phyloP scores from a whole-genome alignment of 23 red algal species.

The Agarophyton chilense region DNA sequence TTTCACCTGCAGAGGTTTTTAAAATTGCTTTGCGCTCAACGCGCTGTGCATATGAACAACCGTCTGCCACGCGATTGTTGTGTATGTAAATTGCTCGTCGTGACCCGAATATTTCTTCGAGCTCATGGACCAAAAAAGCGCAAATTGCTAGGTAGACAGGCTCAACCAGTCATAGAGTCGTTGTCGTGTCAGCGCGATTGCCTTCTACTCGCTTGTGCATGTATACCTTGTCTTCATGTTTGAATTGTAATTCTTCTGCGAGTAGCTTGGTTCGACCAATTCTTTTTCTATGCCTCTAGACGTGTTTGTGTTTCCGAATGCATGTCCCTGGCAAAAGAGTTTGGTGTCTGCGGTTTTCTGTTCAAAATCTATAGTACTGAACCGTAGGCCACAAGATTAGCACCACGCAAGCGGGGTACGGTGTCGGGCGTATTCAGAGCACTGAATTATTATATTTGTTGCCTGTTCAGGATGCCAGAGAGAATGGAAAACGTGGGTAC shows the following conservation, averaged over 20 bases:
- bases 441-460: no score
- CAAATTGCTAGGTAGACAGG: not conserved
- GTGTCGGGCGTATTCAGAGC: no score
- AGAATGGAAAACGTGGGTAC: no score
- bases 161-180: not conserved
- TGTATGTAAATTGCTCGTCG: conserved; percentile 8
- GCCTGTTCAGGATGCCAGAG: no score
- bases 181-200: not conserved
- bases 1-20: not conserved
- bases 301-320: not conserved
- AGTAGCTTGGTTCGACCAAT: not conserved
- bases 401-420: no score
- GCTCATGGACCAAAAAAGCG: not conserved
- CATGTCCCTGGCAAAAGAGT: no score
- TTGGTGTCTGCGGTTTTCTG: no score
- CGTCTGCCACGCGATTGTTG: not conserved
- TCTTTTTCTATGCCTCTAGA: not conserved
- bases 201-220: not conserved
- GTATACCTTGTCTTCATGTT: not conserved
- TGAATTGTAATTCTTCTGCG: not conserved
- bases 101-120: not conserved
- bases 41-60: not conserved
- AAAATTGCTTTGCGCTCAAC: not conserved
- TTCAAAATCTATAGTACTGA: no score
- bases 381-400: no score